Evolutionary conservation across 2,329 filamentous ascomycete genomes (phyloP), one percentile per base, ranked within the genome.

Genomic region (Aspergillus oerlinghausenensis): DNA sequence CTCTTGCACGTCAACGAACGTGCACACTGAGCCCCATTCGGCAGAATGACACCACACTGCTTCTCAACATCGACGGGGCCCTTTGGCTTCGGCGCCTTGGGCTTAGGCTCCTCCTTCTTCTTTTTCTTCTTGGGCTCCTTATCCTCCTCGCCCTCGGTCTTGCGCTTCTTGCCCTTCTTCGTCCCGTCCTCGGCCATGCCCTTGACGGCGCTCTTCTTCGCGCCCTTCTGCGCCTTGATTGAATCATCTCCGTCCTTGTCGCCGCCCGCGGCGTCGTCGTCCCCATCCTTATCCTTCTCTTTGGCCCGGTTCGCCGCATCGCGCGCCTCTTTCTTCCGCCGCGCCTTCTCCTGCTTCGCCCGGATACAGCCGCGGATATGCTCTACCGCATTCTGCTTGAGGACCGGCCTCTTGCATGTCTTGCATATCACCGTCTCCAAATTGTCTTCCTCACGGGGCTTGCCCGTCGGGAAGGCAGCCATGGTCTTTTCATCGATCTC

Each of bases 61-160:
- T 89, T 86, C 77, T 96, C 92, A 21, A 97, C 92, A 74, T 97
- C 92, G 43, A 97, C 92, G 2, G 92, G 92, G 0, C 91, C 91
- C 79, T 95, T 96, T 0, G 89, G 88, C 68, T 96, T 96, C 0
- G 90, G 83, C 1, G 84, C 81, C 75, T 95, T 96, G 21, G 87
- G 81, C 71, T 95, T 95, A 1, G 88, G 87, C 68, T 96, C 91
- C 60, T 96, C 91, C 77, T 96, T 96, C 80, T 96, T 96, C 80
- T 96, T 96, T 80, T 96, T 96, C 63, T 87, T 84, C 74, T 93
- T 94, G 0, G 89, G 88, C 17, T 84, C 88, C 76, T 94, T 94
- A 53, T 91, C 88, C n/a, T 73, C 79, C 53, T 65, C 87, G 9
- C 78, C 82, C 54, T 90, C 88, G 7, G 88, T 87, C 75, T 91